These are phyloP conservation scores for Penicillium desertorum DNA, from an alignment of 495 filamentous ascomycete species.

Conservation along the genomic window DNA sequence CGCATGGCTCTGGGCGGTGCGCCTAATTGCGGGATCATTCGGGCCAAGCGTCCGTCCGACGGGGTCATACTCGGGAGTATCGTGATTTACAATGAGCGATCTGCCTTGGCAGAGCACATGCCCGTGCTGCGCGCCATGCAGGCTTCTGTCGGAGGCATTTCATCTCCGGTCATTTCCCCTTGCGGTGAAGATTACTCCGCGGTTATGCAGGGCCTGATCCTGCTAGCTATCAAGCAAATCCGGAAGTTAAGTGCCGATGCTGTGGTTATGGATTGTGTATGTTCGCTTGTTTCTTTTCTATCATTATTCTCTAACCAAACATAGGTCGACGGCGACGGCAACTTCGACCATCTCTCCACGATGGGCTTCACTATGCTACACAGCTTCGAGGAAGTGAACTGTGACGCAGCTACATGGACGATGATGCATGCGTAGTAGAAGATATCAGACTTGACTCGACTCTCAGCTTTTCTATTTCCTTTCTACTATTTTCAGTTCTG, in stretches of 20 bases:
- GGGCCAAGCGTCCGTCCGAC: constrained; percentile 69
- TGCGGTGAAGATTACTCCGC: constrained; percentile 66
- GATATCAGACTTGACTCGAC: constrained; percentile 10
- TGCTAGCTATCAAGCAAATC: constrained; percentile 79
- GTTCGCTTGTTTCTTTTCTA: constrained; percentile 26
- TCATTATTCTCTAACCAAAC: constrained; percentile 23
- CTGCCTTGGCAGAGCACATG: constrained; percentile 65
- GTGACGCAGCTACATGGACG: constrained; percentile 67
- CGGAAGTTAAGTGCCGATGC: constrained; percentile 70
- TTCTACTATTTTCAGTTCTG: constrained; percentile 3
- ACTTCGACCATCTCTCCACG: constrained; percentile 65
- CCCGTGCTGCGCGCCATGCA: constrained; percentile 58
- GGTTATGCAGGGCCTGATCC: constrained; percentile 74
- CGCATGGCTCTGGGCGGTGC: constrained; percentile 70
- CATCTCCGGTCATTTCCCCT: constrained; percentile 74
- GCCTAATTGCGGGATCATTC: constrained; percentile 74
- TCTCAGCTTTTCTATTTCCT: constrained; percentile 11
- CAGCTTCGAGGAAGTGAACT: constrained; percentile 77
- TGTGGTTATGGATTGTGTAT: constrained; percentile 74
- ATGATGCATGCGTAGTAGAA: constrained; percentile 48
- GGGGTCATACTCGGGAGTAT: constrained; percentile 75
- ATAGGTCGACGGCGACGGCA: constrained; percentile 69
- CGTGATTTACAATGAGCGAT: constrained; percentile 72
- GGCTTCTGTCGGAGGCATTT: constrained; percentile 65
- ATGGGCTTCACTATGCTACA: constrained; percentile 78